phyloP scores from a whole-genome alignment of 805 yeast genomes.

The Ogataea haglerorum region DNA sequence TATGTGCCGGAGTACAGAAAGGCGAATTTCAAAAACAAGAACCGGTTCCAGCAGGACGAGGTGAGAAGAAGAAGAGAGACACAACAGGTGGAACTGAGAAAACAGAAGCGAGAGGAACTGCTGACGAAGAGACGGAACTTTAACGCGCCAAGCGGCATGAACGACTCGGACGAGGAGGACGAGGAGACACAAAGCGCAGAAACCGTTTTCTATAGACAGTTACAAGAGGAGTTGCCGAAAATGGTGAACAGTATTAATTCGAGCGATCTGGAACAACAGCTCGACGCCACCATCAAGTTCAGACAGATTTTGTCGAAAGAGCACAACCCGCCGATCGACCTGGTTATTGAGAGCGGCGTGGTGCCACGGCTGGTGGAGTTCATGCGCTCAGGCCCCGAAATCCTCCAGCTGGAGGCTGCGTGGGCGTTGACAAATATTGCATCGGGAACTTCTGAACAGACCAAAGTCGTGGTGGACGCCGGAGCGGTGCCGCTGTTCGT shows the following conservation, averaged over 20 bases:
- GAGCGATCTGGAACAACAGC: constrained; percentile 70
- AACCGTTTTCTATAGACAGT: constrained; percentile 40
- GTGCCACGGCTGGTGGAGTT: constrained; percentile 87
- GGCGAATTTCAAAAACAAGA: constrained; percentile 91
- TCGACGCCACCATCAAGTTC: constrained; percentile 87
- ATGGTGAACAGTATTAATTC: constrained; percentile 82
- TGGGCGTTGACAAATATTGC: constrained; percentile 99
- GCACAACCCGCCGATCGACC: constrained; percentile 92
- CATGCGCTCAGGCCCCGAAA: constrained; percentile 76
- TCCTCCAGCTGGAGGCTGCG: constrained; percentile 95
- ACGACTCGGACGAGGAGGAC: constrained; percentile 54
- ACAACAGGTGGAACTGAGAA: constrained; percentile 93
- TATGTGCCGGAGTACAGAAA: constrained; percentile 97
- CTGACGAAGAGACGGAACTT: constrained; percentile 90
- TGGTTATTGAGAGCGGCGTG: constrained; percentile 90
- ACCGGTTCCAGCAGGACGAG: constrained; percentile 92
- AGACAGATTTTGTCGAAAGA: constrained; percentile 92
- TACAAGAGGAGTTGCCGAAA: constrained; percentile 70
- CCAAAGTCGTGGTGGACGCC: constrained; percentile 83
- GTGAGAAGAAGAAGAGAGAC: constrained; percentile 97
- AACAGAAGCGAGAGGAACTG: constrained; percentile 94
- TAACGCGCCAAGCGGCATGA: constrained; percentile 39
- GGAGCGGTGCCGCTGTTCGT: constrained; percentile 95
- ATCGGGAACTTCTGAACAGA: constrained; percentile 87
- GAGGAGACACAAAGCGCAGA: constrained; percentile 33